Evolutionary conservation across 805 yeast species (phyloP).

Genomic region (Naumovozyma baii): DNA sequence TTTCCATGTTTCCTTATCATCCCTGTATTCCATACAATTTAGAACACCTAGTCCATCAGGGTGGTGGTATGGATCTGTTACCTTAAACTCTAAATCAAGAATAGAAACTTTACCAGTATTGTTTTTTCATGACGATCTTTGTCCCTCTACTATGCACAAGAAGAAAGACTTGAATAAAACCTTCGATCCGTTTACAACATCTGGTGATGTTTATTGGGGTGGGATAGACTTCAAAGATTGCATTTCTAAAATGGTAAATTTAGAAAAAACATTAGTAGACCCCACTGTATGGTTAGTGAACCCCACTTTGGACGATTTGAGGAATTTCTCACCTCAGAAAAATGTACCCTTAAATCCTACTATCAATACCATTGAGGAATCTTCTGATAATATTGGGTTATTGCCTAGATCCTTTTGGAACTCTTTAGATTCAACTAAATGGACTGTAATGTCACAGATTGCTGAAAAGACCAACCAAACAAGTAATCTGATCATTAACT

Average conservation of each 20-base stretch:
- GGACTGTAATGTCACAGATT: slow-evolving; percentile 77
- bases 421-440: slow-evolving; percentile 44
- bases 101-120: slow-evolving; percentile 68
- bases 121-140: slow-evolving; percentile 87
- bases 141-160: slow-evolving; percentile 59
- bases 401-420: slow-evolving; percentile 13
- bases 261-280: slow-evolving; percentile 64
- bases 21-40: slow-evolving; percentile 68
- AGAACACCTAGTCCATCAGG: slow-evolving; percentile 70
- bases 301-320: slow-evolving; percentile 47
- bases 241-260: slow-evolving; percentile 44
- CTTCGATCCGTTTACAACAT: slow-evolving; percentile 64
- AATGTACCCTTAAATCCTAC: background rate
- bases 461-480: slow-evolving; percentile 57
- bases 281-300: slow-evolving; percentile 65
- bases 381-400: background rate
- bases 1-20: slow-evolving; percentile 35
- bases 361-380: background rate
- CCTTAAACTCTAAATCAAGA: slow-evolving; percentile 50
- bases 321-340: slow-evolving; percentile 27
- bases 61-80: slow-evolving; percentile 86
- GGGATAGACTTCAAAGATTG: slow-evolving; percentile 65
- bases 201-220: slow-evolving; percentile 72
- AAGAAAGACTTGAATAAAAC: slow-evolving; percentile 49
- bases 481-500: slow-evolving; percentile 15